Percentiles rank a stretch among this genome's conserved stretches.
Conservation (phyloP, 2,329 filamentous ascomycete genomes). For the Rutstroemia sydowiana region DNA sequence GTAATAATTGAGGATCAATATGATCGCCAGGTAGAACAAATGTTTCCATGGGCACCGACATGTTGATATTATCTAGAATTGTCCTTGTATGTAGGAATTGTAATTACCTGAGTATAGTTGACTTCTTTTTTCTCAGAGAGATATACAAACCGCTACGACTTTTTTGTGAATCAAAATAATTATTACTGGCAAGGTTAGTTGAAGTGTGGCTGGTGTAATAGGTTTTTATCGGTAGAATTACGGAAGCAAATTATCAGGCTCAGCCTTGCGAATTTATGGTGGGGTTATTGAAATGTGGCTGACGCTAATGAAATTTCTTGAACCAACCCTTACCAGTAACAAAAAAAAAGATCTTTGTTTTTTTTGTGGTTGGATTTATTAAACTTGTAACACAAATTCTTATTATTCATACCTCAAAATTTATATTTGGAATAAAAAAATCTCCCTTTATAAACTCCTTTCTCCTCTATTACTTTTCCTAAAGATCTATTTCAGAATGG, state of each 20-base stretch:
- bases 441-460: not conserved
- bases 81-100: too few relatives aligned
- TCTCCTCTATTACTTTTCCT: not conserved
- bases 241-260: too few relatives aligned
- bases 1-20: slow-evolving; percentile 59
- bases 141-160: too few relatives aligned
- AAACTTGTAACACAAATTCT: not conserved
- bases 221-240: too few relatives aligned
- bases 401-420: too few relatives aligned
- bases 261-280: slow-evolving; percentile 24
- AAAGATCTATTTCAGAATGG: slow-evolving; percentile 18
- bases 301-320: slow-evolving; percentile 27
- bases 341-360: slow-evolving; percentile 21
- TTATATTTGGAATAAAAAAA: slow-evolving; percentile 2
- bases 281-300: slow-evolving; percentile 2
- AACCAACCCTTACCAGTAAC: slow-evolving; percentile 3
- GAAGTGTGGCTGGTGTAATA: too few relatives aligned
- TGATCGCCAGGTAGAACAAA: slow-evolving; percentile 78
- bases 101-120: too few relatives aligned
- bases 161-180: too few relatives aligned
- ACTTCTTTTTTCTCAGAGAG: too few relatives aligned
- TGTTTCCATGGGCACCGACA: slow-evolving; percentile 35
- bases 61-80: not conserved
- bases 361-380: not conserved
- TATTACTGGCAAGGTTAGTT: too few relatives aligned